A percentile compares a stretch with the other conserved stretches of the same genome.
These are phyloP conservation scores for Teunomyces tritomae DNA, from an alignment of 805 yeast species.

Conservation along the genomic window DNA sequence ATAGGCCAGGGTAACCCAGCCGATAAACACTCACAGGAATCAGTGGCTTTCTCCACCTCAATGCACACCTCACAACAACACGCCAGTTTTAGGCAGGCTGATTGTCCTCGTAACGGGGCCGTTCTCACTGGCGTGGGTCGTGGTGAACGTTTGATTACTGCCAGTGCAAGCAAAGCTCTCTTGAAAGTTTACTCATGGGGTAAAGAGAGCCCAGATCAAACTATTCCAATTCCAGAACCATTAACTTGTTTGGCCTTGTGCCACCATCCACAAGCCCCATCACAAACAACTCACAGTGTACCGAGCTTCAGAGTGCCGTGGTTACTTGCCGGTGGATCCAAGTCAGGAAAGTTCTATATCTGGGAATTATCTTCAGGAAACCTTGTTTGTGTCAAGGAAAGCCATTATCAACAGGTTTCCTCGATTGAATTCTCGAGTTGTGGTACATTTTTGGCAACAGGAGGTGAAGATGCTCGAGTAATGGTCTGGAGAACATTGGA, in stretches of 20 bases:
- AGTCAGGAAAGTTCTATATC: conserved; percentile 71
- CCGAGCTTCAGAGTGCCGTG: conserved; percentile 55
- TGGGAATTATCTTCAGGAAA: conserved; percentile 86
- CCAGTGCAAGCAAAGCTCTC: conserved; percentile 69
- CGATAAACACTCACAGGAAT: conserved; percentile 45
- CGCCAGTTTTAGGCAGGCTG: conserved; percentile 53
- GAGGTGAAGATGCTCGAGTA: conserved; percentile 80
- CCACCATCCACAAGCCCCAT: conserved; percentile 29
- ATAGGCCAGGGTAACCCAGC: conserved; percentile 42
- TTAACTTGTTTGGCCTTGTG: conserved; percentile 54
- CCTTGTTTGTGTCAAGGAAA: conserved; percentile 67
- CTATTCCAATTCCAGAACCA: conserved; percentile 81
- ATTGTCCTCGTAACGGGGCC: conserved; percentile 45
- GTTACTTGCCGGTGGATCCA: conserved; percentile 70
- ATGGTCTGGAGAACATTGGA: conserved; percentile 72
- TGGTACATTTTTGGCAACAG: conserved; percentile 63
- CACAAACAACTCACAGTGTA: conserved; percentile 16
- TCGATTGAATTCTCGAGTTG: conserved; percentile 58
- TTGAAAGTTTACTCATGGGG: conserved; percentile 71
- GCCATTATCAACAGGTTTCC: conserved; percentile 78
- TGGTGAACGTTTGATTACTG: conserved; percentile 58
- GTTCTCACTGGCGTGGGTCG: conserved; percentile 44
- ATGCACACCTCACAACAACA: conserved; percentile 47
- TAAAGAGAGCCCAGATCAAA: conserved; percentile 71
- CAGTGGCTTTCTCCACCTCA: conserved; percentile 41